Base-by-base conservation (phyloP, 495 filamentous ascomycete species). In the Daldinia grandis region DNA sequence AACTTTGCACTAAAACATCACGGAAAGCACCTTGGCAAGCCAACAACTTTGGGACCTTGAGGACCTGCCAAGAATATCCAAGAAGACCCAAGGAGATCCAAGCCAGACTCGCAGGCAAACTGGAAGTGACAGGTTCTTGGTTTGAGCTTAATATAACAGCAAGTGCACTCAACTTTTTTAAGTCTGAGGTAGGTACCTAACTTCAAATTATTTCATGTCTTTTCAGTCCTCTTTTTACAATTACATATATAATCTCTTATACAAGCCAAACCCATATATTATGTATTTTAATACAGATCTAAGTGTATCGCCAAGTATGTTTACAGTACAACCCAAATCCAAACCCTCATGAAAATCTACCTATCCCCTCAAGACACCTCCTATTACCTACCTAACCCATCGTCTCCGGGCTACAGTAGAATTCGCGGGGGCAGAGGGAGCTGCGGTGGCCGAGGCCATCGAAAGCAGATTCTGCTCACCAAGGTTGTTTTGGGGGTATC, bases 401-500 rank as follows among this genome's bases (percentile, higher is more conserved):
- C 54, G 33, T 42, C 69, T 33, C 10, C 40, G 69, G 14, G 50
- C 38, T n/a, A 25, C 25, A 7, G 69, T 64, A 30, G 33, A 24
- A 28, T 67, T 57, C 19, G 33, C 54, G 4, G 54, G 54, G 3
- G 33, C 33, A 5, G 33, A 14, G 33, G 33, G 33, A n/a, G 35
- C 17, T 5, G 17, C 60, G 14, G 7, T 30, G 12, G 15, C 15
- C 14, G 49, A 21, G 0, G 68, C 80, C 50, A 82, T 38, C 28
- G 78, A 67, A 33, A 92, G 67, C 10, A 90, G 65, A 67, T 92
- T 92, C 21, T 78, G 74, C 62, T 79, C 47, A 4, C 85, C 88
- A 0, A 84, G 81, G 0, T 73, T 68, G 70, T 89, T 89, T 76
- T 92, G 90, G 1, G 84, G 85, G 69, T 83, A 87, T 1, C 90